A percentile compares a stretch with the other conserved stretches of the same genome.
Evolutionary conservation across 495 filamentous ascomycete species (phyloP).

Genomic region (Penicillium egyptiacum): DNA sequence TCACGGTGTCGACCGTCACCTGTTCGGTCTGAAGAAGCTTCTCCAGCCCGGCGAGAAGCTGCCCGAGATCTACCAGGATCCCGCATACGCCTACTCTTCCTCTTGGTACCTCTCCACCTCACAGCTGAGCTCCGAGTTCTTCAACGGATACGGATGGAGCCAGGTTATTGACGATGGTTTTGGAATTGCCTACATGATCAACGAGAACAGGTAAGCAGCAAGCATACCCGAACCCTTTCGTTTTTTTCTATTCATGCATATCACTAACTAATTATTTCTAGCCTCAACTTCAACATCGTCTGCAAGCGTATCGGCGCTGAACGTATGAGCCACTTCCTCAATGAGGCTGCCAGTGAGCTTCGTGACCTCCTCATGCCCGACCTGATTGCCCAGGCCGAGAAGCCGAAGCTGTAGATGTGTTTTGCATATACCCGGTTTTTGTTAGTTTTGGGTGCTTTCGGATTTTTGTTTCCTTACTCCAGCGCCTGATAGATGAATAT

Average conservation of each 20-base stretch:
- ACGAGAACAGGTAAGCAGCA: conserved; percentile 73
- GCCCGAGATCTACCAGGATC: conserved; percentile 82
- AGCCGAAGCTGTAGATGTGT: conserved; percentile 75
- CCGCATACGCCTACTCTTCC: conserved; percentile 76
- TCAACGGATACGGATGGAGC: conserved; percentile 99
- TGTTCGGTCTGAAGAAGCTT: conserved; percentile 94
- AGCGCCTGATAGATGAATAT: conserved; percentile 14
- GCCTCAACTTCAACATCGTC: conserved; percentile 97
- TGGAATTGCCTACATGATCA: conserved; percentile 99
- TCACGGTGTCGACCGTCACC: conserved; percentile 91
- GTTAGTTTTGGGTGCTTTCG: conserved; percentile 4
- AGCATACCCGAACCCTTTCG: neutral
- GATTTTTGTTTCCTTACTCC: conserved; percentile 3
- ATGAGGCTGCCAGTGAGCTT: conserved; percentile 88
- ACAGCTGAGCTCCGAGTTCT: conserved; percentile 93
- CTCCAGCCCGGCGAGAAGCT: conserved; percentile 77
- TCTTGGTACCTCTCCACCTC: conserved; percentile 87
- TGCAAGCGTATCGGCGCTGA: conserved; percentile 88
- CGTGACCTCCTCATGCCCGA: conserved; percentile 85
- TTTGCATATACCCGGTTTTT: conserved; percentile 17
- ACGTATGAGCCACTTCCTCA: conserved; percentile 92
- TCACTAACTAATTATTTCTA: conserved; percentile 38
- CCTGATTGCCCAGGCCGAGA: conserved; percentile 65
- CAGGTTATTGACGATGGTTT: conserved; percentile 97
- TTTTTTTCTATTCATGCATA: neutral